Evolutionary conservation across 2,329 filamentous ascomycete species (phyloP).

Genomic region (Aspergillus sp.): DNA sequence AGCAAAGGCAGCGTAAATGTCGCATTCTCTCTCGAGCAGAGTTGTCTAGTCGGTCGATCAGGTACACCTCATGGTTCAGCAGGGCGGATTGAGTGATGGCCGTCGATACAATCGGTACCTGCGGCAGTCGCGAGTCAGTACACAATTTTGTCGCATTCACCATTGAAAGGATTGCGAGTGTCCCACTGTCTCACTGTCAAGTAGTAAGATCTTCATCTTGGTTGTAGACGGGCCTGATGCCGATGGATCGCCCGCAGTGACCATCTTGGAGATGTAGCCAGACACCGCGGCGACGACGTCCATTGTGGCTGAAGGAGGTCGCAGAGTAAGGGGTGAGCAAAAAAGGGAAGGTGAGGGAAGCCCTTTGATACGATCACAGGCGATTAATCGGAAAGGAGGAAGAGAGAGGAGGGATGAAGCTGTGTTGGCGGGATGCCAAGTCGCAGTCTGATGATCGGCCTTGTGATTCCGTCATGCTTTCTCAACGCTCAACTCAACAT

Average conservation of each 20-base stretch:
- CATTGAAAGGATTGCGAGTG: slow-evolving; percentile 32
- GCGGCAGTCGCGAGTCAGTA: slow-evolving; percentile 20
- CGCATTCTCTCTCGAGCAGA: slow-evolving; percentile 92
- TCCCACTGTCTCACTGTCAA: slow-evolving; percentile 85
- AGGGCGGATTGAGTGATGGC: slow-evolving; percentile 93
- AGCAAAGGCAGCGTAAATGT: slow-evolving; percentile 88
- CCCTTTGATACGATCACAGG: background rate
- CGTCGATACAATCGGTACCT: slow-evolving; percentile 88
- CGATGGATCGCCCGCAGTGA: slow-evolving; percentile 71
- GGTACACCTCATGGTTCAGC: slow-evolving; percentile 94
- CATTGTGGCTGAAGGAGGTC: slow-evolving; percentile 58
- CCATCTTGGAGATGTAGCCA: slow-evolving; percentile 95
- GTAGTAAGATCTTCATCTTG: slow-evolving; percentile 97
- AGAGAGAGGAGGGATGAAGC: background rate
- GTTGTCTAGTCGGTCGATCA: slow-evolving; percentile 95
- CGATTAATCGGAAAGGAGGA: background rate
- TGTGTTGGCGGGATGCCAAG: slow-evolving; percentile 8
- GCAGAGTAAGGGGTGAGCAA: background rate
- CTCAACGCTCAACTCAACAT: background rate
- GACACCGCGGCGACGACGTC: slow-evolving; percentile 91
- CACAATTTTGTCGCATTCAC: background rate
- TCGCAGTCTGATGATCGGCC: slow-evolving; percentile 2
- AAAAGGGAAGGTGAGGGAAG: background rate
- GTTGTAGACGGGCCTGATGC: slow-evolving; percentile 60
- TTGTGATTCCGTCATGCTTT: slow-evolving; percentile 15